A percentile compares a stretch with the other conserved stretches of the same genome.
These are phyloP conservation scores for Inga leiocalycina DNA, from an alignment of 306 rosid species.

Conservation along the genomic window DNA sequence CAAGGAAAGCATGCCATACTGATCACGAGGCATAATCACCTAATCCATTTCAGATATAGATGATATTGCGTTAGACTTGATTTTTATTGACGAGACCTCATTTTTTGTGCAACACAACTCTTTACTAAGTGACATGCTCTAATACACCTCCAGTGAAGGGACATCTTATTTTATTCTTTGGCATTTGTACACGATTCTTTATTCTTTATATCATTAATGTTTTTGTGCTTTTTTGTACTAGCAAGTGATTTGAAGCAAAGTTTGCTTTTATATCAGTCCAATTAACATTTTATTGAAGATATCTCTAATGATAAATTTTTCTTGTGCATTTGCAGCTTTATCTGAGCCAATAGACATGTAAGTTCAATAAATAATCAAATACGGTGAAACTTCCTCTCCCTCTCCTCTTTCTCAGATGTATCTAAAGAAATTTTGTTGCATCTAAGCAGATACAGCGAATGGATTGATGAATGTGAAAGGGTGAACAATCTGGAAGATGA, in stretches of 20 bases:
- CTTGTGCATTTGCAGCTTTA: conserved; percentile 59
- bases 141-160: too few species aligned
- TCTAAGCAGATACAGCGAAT: conserved; percentile 85
- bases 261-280: background rate
- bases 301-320: conserved; percentile 10
- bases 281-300: background rate
- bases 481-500: conserved; percentile 82
- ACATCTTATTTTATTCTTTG: background rate
- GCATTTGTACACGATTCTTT: background rate
- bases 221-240: background rate
- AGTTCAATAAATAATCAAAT: conserved; percentile 33
- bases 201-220: background rate
- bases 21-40: background rate
- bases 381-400: background rate
- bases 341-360: conserved; percentile 89
- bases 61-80: background rate
- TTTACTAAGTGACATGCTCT: background rate
- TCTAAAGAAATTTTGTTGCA: conserved; percentile 15
- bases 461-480: conserved; percentile 95
- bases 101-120: background rate
- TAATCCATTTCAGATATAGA: background rate
- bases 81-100: background rate
- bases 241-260: background rate
- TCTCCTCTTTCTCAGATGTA: background rate
- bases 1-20: background rate